phyloP scores from a whole-genome alignment of 306 rosid genomes.

The Glycine latifolia region DNA sequence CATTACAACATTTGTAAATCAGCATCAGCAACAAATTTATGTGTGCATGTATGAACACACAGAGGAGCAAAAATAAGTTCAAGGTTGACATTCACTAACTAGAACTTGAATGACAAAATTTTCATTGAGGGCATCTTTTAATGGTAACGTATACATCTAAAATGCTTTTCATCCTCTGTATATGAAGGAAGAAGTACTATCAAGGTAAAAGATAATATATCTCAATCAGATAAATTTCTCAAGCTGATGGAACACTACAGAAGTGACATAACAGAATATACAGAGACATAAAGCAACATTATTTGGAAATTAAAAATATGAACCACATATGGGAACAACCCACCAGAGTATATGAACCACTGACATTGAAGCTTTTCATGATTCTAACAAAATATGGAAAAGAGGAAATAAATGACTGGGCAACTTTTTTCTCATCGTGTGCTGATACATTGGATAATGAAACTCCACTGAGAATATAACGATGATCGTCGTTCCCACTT shows the following conservation, averaged over 20 bases:
- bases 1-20: constrained; percentile 46
- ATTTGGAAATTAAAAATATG: constrained; percentile 30
- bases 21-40: constrained; percentile 15
- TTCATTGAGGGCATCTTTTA: constrained; percentile 10
- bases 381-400: constrained; percentile 82
- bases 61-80: neutral
- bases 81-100: constrained; percentile 18
- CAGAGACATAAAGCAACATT: constrained; percentile 18
- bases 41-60: no score
- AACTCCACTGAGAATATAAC: constrained; percentile 51
- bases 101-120: constrained; percentile 1
- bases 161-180: constrained; percentile 24
- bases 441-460: constrained; percentile 59
- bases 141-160: constrained; percentile 37
- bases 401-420: constrained; percentile 74
- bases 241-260: constrained; percentile 4
- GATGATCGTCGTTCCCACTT: constrained; percentile 59
- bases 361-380: constrained; percentile 91
- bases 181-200: neutral
- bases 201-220: neutral
- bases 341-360: constrained; percentile 93
- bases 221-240: neutral
- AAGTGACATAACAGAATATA: constrained; percentile 29
- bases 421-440: constrained; percentile 69
- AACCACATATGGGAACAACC: constrained; percentile 51